Evolutionary conservation across 805 yeast species (phyloP), one percentile per base, ranked within the genome.

Genomic region (Cyberlindnera maritima): DNA sequence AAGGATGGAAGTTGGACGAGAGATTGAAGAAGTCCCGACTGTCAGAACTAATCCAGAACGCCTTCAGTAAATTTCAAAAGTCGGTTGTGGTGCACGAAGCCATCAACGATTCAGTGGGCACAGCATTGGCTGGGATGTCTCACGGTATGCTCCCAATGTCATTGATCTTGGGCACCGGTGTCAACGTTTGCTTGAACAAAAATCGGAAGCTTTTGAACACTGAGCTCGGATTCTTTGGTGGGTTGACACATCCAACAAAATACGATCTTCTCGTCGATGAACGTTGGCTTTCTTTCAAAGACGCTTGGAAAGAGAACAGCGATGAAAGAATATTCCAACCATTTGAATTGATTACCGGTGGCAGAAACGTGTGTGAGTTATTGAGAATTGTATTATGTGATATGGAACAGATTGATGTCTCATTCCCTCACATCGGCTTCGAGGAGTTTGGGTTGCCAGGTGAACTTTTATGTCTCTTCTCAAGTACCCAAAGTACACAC

Each of bases 101-200:
- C 33, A 66, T 83, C 26, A 84, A 84, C 60, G 90, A 81, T 57
- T 77, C 87, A 1, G 72, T 81, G n/a, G 83, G 87, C 0, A 86
- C 82, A 0, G 83, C 82, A 10, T 54, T 62, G 17, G 62, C 62
- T 13, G 52, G 62, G 15, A 52, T 57, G 12, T 49, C 66, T 2
- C 71, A 74, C 44, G 45, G 50, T 2, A 33, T 40, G 13, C 47
- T 57, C 2, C 58, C 65, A 46, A 55, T 83, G 38, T 85, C 86
- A 0, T 53, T 84, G 53, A 85, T 84, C 3, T 62, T 83, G 42
- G 90, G 91, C 1, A 84, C 91, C 3, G 91, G 91, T 1, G 62
- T 79, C 44, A 84, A 84, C 55, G 61, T 79, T 31, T 79, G 64
- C 68, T 79, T 65, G 55, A 67, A 17, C 23, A 61, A 66, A 28